Evolutionary conservation across 140 eudicot genomes (phyloP).

Genomic region (Oenanthe javanica): DNA sequence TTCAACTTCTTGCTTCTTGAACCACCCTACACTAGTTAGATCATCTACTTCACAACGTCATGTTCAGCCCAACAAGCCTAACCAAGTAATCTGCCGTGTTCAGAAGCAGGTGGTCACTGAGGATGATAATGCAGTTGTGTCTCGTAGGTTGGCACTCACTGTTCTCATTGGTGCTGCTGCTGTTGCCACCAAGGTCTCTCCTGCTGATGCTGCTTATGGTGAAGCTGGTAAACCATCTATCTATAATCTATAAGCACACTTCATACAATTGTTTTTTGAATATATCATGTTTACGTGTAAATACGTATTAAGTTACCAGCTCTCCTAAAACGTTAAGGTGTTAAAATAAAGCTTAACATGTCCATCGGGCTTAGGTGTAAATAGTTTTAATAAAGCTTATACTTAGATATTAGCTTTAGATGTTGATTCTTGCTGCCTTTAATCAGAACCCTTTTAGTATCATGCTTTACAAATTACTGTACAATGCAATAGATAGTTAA

Average conservation of each 20-base stretch:
- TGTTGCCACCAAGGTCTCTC: conserved; percentile 80
- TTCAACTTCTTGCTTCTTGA: conserved; percentile 84
- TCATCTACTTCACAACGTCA: conserved; percentile 32
- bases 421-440: not conserved
- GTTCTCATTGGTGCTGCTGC: conserved; percentile 94
- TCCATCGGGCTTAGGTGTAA: too few species aligned
- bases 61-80: conserved; percentile 29
- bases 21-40: conserved; percentile 55
- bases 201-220: conserved; percentile 98
- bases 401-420: not conserved
- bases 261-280: not conserved
- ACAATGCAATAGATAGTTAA: not conserved
- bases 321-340: not conserved
- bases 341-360: too few species aligned
- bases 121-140: conserved; percentile 36
- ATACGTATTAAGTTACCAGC: too few species aligned
- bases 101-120: conserved; percentile 44
- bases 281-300: not conserved
- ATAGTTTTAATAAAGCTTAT: too few species aligned
- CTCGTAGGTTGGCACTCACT: conserved; percentile 83
- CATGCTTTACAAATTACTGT: not conserved
- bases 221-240: conserved; percentile 57
- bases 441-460: not conserved
- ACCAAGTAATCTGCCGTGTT: conserved; percentile 61
- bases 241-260: not conserved